Evolutionary conservation across 371 early-diverging fungal species (phyloP), one percentile per base, ranked within the genome.

Genomic region (Batkoa obscura): DNA sequence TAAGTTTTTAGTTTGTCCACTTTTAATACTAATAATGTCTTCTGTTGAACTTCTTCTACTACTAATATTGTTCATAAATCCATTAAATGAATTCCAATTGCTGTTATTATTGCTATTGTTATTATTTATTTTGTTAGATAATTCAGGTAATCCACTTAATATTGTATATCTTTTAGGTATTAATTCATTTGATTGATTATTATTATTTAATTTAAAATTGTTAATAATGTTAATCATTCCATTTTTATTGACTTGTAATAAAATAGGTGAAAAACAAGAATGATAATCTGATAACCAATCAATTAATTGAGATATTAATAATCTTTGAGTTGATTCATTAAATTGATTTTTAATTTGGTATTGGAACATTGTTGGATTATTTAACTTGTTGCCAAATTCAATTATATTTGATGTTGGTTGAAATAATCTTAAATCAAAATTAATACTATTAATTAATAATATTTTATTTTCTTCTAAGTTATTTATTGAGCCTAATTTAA

Each of bases 111-210:
- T n/a, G n/a, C n/a, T n/a, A n/a, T n/a, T n/a, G n/a, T n/a, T n/a
- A n/a, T n/a, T n/a, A n/a, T n/a, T n/a, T n/a, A n/a, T n/a, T n/a
- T n/a, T n/a, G n/a, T n/a, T n/a, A n/a, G n/a, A n/a, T n/a, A n/a
- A n/a, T n/a, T n/a, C n/a, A n/a, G n/a, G n/a, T n/a, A n/a, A n/a
- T n/a, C n/a, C n/a, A n/a, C n/a, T n/a, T n/a, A n/a, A n/a, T n/a
- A 80, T 45, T 32, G 75, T 50, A 54, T 71, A 76, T 2, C 66
- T 68, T 3, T 61, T 58, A 38, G 67, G 66, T 33, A 48, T 43
- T 8, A 17, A 50, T 4, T 38, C 50, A 8, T 50, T 41, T 2
- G 49, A 43, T 13, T 50, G 51, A 13, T 17, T 38, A 6, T 48
- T 15, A 5, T 45, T 12, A 37, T 35, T 47, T 32, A 45, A 35